These are phyloP conservation scores for Ziziphus jujuba DNA, from an alignment of 306 rosid species.

Conservation along the genomic window DNA sequence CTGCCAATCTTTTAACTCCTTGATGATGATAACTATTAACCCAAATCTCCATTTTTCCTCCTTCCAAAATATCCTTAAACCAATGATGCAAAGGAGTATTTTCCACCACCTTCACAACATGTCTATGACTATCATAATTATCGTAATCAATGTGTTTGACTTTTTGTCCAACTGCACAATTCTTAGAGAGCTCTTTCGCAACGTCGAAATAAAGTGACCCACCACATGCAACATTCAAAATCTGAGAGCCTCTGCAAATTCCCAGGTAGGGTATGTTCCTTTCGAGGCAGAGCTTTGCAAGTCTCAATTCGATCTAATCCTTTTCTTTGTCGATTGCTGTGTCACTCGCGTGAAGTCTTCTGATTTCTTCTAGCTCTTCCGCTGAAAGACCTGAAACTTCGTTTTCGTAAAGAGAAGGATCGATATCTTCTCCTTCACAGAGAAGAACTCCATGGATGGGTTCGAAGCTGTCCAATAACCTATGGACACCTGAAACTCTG, in stretches of 20 bases:
- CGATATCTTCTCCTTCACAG: constrained; percentile 95
- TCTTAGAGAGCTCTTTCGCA: constrained; percentile 58
- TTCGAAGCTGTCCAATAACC: constrained; percentile 79
- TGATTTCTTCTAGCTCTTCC: constrained; percentile 69
- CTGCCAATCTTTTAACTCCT: constrained; percentile 79
- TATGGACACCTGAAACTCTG: constrained; percentile 77
- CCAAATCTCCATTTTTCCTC: constrained; percentile 51
- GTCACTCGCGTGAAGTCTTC: constrained; percentile 72
- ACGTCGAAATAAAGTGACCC: constrained; percentile 79
- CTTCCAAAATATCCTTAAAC: constrained; percentile 73
- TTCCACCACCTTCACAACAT: constrained; percentile 60
- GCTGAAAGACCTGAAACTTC: constrained; percentile 55
- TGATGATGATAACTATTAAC: constrained; percentile 97
- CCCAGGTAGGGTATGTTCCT: constrained; percentile 93
- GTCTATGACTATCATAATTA: constrained; percentile 89
- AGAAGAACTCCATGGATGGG: constrained; percentile 97
- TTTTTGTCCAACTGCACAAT: constrained; percentile 21
- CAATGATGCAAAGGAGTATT: constrained; percentile 75
- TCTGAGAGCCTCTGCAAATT: constrained; percentile 86
- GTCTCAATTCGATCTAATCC: constrained; percentile 75
- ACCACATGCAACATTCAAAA: constrained; percentile 89
- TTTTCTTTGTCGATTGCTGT: constrained; percentile 81
- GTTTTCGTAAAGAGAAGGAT: constrained; percentile 72
- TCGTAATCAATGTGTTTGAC: constrained; percentile 75
- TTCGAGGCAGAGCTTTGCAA: constrained; percentile 86